Evolutionary conservation across 495 filamentous ascomycete genomes (phyloP), one percentile per base, ranked within the genome.

Genomic region (Pyrenula aspistea): DNA sequence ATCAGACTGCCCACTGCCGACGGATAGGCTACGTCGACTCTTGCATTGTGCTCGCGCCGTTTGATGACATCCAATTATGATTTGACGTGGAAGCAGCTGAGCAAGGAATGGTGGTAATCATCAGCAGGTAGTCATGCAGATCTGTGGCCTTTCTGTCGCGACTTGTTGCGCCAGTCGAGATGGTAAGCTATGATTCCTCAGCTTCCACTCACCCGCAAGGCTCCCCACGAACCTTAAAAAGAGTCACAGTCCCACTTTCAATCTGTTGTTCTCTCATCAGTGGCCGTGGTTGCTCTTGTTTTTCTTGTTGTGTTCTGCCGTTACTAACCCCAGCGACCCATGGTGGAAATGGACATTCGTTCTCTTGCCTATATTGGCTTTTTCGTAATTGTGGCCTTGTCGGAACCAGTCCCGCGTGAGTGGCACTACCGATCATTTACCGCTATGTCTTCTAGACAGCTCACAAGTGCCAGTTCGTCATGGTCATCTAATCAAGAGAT

Each of bases 251-350:
- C 31, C 15, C 31, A 8, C 15, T 42, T 42, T 4, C 31, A 8
- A 15, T 8, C 15, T 42, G 15, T 42, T 42, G 4, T 42, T 54
- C 25, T 53, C 50, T 24, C n/a, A 20, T n/a, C 50, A 20, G 58
- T 25, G 58, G 47, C 58, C 58, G 25, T 51, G 49, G 31, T 21
- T 47, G 24, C 55, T 57, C 22, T 49, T 56, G 53, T 31, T 47
- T 31, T 53, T 49, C 56, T 58, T 53, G 50, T 52, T 55, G 53
- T 55, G 51, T 57, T 48, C 48, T 25, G 21, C 47, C 55, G 15
- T 42, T 42, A 42, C 31, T 42, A 42, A 42, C 31, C 31, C 31
- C 15, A 42, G 31, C 8, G 15, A 4, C 8, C 31, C 31, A 15
- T 4, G 15, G 15, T 42, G 31, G 15, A 15, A 42, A 42, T 42